Conservation (phyloP, 1,284 basidiomycete species). For the Cerioporus squamosus region DNA sequence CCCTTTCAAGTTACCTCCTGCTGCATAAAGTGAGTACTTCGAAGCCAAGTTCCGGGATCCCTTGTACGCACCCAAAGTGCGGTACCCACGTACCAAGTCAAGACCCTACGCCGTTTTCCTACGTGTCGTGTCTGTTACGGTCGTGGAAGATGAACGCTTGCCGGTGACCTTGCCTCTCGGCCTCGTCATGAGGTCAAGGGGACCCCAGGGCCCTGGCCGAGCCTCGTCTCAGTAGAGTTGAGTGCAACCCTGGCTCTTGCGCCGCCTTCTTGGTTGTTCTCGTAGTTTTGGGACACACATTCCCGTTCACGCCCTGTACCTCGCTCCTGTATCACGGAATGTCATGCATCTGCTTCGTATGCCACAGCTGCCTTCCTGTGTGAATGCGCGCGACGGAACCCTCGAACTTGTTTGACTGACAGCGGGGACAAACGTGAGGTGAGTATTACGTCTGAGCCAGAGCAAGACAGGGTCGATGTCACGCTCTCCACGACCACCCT, state of each 20-base stretch:
- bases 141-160: slow-evolving; percentile 33
- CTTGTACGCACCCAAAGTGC: not conserved
- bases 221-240: slow-evolving; percentile 60
- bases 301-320: slow-evolving; percentile 1
- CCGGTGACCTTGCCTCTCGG: slow-evolving; percentile 22
- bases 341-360: not conserved
- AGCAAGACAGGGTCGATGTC: not conserved
- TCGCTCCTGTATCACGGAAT: slow-evolving; percentile 2
- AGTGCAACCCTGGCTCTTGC: slow-evolving; percentile 39
- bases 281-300: slow-evolving; percentile 68
- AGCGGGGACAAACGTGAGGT: not conserved
- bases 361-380: slow-evolving; percentile 10
- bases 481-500: slow-evolving; percentile 46
- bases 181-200: slow-evolving; percentile 40
- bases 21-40: too few species aligned
- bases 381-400: not conserved
- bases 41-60: not conserved
- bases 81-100: slow-evolving; percentile 52
- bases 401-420: not conserved
- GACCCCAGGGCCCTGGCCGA: slow-evolving; percentile 40
- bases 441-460: slow-evolving; percentile 12
- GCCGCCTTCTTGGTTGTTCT: slow-evolving; percentile 39
- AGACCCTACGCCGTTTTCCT: slow-evolving; percentile 32
- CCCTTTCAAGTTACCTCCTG: too few species aligned
- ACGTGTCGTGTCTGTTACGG: slow-evolving; percentile 50